phyloP scores from a whole-genome alignment of 1,284 basidiomycete species.

The Sparassis latifolia region DNA sequence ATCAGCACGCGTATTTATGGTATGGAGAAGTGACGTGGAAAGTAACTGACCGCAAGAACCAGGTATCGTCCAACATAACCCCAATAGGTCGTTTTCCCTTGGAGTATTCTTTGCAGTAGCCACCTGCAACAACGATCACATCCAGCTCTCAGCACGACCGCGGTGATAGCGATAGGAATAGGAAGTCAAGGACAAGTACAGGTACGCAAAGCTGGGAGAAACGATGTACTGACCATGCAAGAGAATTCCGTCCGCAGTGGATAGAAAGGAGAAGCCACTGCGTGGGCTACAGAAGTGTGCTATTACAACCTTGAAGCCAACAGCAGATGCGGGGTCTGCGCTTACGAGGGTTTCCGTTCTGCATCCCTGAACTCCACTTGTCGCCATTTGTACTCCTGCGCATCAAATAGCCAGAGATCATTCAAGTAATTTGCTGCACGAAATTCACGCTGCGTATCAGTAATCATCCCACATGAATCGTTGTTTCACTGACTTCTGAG shows the following conservation, averaged over 20 bases:
- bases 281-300: constrained; percentile 45
- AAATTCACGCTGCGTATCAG: not conserved
- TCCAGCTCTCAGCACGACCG: not conserved
- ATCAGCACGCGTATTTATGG: not conserved
- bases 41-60: constrained; percentile 68
- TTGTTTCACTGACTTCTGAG: constrained; percentile 5
- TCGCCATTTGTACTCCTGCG: constrained; percentile 83
- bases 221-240: constrained; percentile 55
- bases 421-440: constrained; percentile 72
- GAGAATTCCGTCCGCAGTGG: constrained; percentile 76
- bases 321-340: constrained; percentile 7
- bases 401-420: constrained; percentile 88
- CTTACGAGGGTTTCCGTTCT: constrained; percentile 68
- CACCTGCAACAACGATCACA: constrained; percentile 38
- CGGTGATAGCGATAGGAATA: not conserved
- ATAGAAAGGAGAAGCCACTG: constrained; percentile 84
- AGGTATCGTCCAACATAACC: constrained; percentile 86
- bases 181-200: not conserved
- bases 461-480: not conserved
- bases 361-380: constrained; percentile 71
- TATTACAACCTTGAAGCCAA: not conserved
- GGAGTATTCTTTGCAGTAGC: constrained; percentile 88
- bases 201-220: no score
- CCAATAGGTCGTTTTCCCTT: constrained; percentile 87
- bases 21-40: not conserved